Percentiles rank a stretch among this genome's conserved stretches.
phyloP scores from a whole-genome alignment of 495 filamentous ascomycete genomes.

The Peziza echinospora region DNA sequence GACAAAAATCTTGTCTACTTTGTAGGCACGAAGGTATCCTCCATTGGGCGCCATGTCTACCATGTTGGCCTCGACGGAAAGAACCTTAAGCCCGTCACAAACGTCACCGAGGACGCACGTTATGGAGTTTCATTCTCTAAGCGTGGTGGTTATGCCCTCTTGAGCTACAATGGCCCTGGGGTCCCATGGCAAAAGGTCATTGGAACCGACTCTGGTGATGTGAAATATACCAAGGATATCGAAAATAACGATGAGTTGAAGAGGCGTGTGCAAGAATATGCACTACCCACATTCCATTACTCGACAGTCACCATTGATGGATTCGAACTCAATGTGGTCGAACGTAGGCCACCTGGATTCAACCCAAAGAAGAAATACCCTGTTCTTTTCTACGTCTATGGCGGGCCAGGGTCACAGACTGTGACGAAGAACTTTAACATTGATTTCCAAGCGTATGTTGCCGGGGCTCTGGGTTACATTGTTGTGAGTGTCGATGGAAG shows the following conservation, averaged over 20 bases:
- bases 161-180: slow-evolving; percentile 62
- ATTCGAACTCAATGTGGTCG: slow-evolving; percentile 61
- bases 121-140: slow-evolving; percentile 72
- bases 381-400: slow-evolving; percentile 83
- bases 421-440: slow-evolving; percentile 65
- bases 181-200: slow-evolving; percentile 87
- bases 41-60: slow-evolving; percentile 80
- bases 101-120: slow-evolving; percentile 58
- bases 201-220: slow-evolving; percentile 48
- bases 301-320: slow-evolving; percentile 65
- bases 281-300: slow-evolving; percentile 69
- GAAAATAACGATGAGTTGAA: slow-evolving; percentile 56
- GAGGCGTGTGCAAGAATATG: slow-evolving; percentile 46
- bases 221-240: slow-evolving; percentile 30
- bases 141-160: slow-evolving; percentile 54
- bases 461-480: slow-evolving; percentile 72
- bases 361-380: slow-evolving; percentile 69
- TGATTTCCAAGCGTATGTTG: slow-evolving; percentile 80
- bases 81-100: slow-evolving; percentile 45
- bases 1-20: slow-evolving; percentile 74
- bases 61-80: slow-evolving; percentile 65
- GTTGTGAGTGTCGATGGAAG: slow-evolving; percentile 88
- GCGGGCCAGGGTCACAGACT: slow-evolving; percentile 69
- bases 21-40: slow-evolving; percentile 62
- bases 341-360: slow-evolving; percentile 80